Conservation (phyloP, 352 stramenopile genomes). For the Phytopythium helicoides region DNA sequence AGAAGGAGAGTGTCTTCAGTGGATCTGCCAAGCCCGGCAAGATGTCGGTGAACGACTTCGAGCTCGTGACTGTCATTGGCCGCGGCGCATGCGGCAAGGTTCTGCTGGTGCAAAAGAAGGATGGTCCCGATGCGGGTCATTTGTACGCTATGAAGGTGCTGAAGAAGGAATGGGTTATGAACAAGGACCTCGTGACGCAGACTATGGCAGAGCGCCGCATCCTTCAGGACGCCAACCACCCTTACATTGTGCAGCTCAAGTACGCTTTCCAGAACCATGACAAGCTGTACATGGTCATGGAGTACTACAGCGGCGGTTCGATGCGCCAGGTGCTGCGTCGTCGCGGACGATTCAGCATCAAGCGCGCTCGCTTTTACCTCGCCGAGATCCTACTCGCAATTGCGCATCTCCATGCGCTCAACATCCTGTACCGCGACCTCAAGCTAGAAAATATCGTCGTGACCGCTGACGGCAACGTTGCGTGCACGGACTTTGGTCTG, state of each 20-base stretch:
- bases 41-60: conserved; percentile 76
- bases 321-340: conserved; percentile 64
- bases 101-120: conserved; percentile 69
- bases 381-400: conserved; percentile 69
- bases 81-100: conserved; percentile 70
- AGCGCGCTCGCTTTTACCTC: conserved; percentile 65
- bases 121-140: conserved; percentile 48
- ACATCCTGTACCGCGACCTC: conserved; percentile 75
- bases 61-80: conserved; percentile 71
- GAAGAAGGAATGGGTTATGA: conserved; percentile 82
- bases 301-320: conserved; percentile 74
- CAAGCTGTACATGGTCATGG: conserved; percentile 84
- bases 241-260: conserved; percentile 74
- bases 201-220: conserved; percentile 79
- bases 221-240: conserved; percentile 69
- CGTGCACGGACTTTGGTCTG: conserved; percentile 70
- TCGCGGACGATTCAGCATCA: conserved; percentile 68
- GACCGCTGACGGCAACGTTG: conserved; percentile 64
- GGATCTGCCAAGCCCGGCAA: conserved; percentile 61
- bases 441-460: conserved; percentile 81
- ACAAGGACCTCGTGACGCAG: conserved; percentile 74
- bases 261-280: conserved; percentile 80
- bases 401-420: conserved; percentile 50
- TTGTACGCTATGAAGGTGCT: conserved; percentile 78
- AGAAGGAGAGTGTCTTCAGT: conserved; percentile 71